These are phyloP conservation scores for Acaromyces ingoldii DNA, from an alignment of 1,284 basidiomycete genomes.

Conservation along the genomic window DNA sequence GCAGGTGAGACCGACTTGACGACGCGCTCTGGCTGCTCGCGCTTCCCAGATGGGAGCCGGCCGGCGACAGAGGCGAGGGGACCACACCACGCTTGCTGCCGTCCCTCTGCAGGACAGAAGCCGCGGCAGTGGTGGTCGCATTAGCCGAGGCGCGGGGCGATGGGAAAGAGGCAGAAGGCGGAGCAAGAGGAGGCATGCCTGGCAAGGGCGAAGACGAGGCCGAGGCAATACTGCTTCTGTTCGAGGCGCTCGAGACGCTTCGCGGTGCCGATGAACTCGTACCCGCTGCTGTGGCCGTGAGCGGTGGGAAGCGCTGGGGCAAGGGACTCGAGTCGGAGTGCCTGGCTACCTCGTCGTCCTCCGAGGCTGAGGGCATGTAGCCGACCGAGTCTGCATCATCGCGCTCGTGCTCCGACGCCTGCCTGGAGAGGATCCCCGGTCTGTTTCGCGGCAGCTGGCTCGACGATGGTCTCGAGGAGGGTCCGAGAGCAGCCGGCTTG, in stretches of 20 bases:
- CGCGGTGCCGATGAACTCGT: not conserved
- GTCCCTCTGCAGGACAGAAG: too few species aligned
- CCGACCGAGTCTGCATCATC: constrained; percentile 1
- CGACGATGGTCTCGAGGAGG: too few species aligned
- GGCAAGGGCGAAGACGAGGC: not conserved
- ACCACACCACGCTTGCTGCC: too few species aligned
- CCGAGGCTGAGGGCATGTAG: constrained; percentile 1
- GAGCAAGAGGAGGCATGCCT: too few species aligned
- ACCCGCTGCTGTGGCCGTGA: not conserved
- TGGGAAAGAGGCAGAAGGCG: too few species aligned
- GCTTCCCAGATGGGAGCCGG: not conserved
- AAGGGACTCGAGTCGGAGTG: not conserved
- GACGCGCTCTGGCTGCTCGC: not conserved
- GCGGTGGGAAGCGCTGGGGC: not conserved
- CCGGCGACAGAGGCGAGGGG: not conserved
- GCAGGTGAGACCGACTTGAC: constrained; percentile 6
- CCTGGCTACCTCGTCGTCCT: constrained; percentile 5
- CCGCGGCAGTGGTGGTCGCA: too few species aligned
- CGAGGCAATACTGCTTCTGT: not conserved
- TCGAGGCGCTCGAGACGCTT: not conserved
- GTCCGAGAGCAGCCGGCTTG: too few species aligned
- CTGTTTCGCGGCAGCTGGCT: too few species aligned
- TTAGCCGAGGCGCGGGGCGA: too few species aligned
- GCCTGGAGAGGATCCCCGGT: too few species aligned
- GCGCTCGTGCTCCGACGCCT: not conserved